These are phyloP conservation scores for Jackrogersella multiformis DNA, from an alignment of 495 filamentous ascomycete genomes.

Conservation along the genomic window DNA sequence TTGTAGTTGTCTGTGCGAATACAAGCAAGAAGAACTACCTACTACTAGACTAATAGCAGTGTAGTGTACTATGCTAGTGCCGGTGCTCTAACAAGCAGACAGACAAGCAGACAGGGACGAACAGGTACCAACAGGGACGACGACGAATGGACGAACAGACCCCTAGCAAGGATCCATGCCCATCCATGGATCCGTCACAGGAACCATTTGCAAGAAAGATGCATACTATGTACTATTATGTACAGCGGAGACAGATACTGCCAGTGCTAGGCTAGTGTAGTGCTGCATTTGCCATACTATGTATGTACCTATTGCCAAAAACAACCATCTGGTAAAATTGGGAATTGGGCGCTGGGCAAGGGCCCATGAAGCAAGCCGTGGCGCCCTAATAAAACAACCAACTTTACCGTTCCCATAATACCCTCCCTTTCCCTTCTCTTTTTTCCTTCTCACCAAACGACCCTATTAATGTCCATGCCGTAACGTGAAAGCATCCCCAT, in stretches of 20 bases:
- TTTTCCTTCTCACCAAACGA: conserved; percentile 53
- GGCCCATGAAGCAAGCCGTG: conserved; percentile 40
- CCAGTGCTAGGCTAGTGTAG: conserved; percentile 9
- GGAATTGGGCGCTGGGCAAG: conserved; percentile 28
- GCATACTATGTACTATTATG: conserved; percentile 23
- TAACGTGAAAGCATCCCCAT: conserved; percentile 61
- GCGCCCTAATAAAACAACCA: conserved; percentile 48
- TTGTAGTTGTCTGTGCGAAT: too few relatives aligned
- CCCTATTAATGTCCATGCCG: conserved; percentile 58
- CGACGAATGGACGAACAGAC: not conserved
- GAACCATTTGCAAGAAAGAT: conserved; percentile 34
- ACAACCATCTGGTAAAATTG: conserved; percentile 44
- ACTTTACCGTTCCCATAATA: conserved; percentile 37
- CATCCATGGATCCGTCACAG: conserved; percentile 36
- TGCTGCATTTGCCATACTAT: conserved; percentile 32
- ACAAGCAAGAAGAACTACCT: too few relatives aligned
- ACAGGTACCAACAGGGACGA: conserved; percentile 16
- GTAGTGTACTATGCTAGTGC: too few relatives aligned
- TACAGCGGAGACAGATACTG: conserved; percentile 34
- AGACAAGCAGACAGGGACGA: conserved; percentile 1
- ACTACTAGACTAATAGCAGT: too few relatives aligned
- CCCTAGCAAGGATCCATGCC: conserved; percentile 31
- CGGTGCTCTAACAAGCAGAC: too few relatives aligned
- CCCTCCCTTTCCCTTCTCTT: conserved; percentile 51
- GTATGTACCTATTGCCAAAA: conserved; percentile 41